phyloP scores from a whole-genome alignment of 805 yeast species.

The Sugiyamaella marilandica region DNA sequence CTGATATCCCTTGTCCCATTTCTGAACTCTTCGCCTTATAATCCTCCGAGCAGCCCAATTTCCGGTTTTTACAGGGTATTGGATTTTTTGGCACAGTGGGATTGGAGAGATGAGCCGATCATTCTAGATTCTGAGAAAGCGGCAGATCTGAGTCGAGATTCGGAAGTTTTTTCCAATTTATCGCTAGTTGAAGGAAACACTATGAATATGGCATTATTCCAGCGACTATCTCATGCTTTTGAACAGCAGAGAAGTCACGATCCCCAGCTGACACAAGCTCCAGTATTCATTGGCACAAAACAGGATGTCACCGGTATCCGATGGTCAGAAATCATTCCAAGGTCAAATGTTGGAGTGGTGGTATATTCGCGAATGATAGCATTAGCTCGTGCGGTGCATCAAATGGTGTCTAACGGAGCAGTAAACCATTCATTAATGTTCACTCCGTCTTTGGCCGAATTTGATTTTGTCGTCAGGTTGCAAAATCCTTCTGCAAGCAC shows the following conservation, averaged over 20 bases:
- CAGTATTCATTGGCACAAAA: conserved; percentile 76
- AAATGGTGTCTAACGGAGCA: conserved; percentile 36
- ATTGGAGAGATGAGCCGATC: conserved; percentile 87
- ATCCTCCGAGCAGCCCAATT: conserved; percentile 70
- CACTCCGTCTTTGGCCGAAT: conserved; percentile 78
- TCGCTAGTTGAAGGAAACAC: conserved; percentile 30
- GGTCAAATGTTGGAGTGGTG: conserved; percentile 48
- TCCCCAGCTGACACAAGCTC: conserved; percentile 74
- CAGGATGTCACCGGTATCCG: conserved; percentile 82
- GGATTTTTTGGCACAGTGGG: conserved; percentile 74
- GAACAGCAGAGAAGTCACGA: conserved; percentile 66
- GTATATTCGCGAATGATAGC: conserved; percentile 87
- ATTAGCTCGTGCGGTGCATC: conserved; percentile 68
- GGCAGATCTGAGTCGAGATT: conserved; percentile 22
- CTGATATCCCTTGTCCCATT: conserved; percentile 77
- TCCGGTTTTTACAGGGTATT: conserved; percentile 77
- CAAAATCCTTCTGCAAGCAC: conserved; percentile 40
- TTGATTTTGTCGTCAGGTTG: conserved; percentile 69
- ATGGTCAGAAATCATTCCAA: conserved; percentile 62
- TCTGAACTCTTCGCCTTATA: conserved; percentile 82
- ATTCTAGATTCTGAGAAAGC: conserved; percentile 61
- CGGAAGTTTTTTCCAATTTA: conserved; percentile 8
- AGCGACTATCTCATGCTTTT: conserved; percentile 59
- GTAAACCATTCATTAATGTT: conserved; percentile 42
- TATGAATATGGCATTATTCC: conserved; percentile 56